Evolutionary conservation across 2,329 filamentous ascomycete species (phyloP), one percentile per base, ranked within the genome.

Genomic region (Neurospora crassa): DNA sequence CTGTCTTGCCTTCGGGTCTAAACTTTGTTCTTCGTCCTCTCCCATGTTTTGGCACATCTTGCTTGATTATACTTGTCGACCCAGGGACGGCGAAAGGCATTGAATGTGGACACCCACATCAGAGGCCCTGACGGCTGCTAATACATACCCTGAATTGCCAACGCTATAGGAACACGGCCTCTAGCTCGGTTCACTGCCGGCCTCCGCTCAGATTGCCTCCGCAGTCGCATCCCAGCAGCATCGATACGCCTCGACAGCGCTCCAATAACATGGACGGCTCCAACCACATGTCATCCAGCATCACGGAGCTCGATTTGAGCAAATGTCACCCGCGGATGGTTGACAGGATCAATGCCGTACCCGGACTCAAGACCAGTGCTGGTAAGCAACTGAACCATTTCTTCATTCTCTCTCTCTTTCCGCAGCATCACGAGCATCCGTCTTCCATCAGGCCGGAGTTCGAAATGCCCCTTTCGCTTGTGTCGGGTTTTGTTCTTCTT

Each of bases 281-380:
- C 45, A 75, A 78, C 73, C 80, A 82, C 78, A 79, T 81, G 24
- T 70, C 75, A 71, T 79, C 70, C 18, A 73, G 73, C 72, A 70
- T 85, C 76, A 80, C 82, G 75, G 84, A 86, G 81, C 82, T 87
- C 74, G 82, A 87, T 75, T 78, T 88, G 75, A 83, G 83, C 74
- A 79, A 81, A 70, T 84, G 81, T 73, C 80, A 83, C 71, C 80
- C 82, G 67, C 83, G 81, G 68, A 82, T 88, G 74, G 83, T 84
- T 70, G 84, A 87, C 78, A 83, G 83, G 75, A 83, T 89, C 79
- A 88, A 85, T 77, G 81, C 84, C 53, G 84, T 89, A 59, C 87
- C 87, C 2, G 87, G 84, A 41, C 80, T 89, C 70, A 88, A 85
- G 77, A 88, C 86, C 73, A 89, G 87, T 78, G 84, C 87, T 78